A percentile compares a stretch with the other conserved stretches of the same genome.
phyloP scores from a whole-genome alignment of 768 basidiomycete genomes.

The Trametes meyenii region DNA sequence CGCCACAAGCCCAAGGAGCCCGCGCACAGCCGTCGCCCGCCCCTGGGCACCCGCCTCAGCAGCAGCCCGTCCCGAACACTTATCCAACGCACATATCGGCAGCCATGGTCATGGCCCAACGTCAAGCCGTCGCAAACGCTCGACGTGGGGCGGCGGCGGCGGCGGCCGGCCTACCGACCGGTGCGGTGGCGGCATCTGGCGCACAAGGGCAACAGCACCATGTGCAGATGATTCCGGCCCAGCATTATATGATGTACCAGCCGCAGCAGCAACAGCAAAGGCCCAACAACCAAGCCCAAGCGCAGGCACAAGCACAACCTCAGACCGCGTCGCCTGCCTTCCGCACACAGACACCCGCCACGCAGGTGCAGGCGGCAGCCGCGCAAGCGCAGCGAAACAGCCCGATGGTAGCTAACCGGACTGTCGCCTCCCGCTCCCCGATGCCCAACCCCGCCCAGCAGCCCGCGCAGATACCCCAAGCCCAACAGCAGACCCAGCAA shows the following conservation, averaged over 20 bases:
- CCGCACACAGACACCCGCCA: conserved; percentile 25
- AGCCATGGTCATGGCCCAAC: conserved; percentile 2
- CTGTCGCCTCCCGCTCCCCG: conserved; percentile 26
- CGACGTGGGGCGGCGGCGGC: conserved; percentile 14
- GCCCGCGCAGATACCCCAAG: conserved; percentile 23
- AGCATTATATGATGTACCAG: conserved; percentile 3
- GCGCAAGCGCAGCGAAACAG: conserved; percentile 18
- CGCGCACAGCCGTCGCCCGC: conserved; percentile 28
- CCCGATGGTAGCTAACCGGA: conserved; percentile 25
- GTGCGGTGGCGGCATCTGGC: conserved; percentile 7
- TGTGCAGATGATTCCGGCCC: background rate
- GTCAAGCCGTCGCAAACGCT: conserved; percentile 8
- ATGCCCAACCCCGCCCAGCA: conserved; percentile 24
- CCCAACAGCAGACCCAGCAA: conserved; percentile 19
- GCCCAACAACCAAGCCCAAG: background rate
- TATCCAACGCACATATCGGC: conserved; percentile 1
- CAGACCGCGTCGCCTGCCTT: conserved; percentile 18
- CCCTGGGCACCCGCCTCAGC: conserved; percentile 27
- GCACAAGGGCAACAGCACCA: conserved; percentile 4
- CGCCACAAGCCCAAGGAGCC: conserved; percentile 28
- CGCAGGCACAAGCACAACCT: conserved; percentile 10
- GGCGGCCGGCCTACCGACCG: background rate
- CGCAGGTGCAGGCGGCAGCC: conserved; percentile 19
- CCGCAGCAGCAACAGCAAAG: conserved; percentile 1
- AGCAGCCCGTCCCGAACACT: conserved; percentile 5